These are phyloP conservation scores for Aspergillus panamensis DNA, from an alignment of 495 filamentous ascomycete genomes.

Conservation along the genomic window DNA sequence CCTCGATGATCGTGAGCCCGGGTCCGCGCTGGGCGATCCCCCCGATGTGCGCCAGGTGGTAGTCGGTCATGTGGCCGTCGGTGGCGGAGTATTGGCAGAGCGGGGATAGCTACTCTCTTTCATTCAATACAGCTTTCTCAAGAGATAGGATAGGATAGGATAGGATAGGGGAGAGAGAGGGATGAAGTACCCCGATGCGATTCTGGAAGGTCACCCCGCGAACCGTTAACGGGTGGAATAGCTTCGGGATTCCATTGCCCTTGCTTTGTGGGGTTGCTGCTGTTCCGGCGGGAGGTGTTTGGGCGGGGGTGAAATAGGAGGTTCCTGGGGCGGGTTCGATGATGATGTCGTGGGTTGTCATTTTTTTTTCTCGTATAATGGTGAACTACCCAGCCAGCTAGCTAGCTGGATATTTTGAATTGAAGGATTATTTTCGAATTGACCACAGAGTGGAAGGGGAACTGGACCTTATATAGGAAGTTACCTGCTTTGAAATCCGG, in stretches of 20 bases:
- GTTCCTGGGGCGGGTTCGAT: conserved; percentile 29
- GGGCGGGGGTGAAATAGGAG: conserved; percentile 66
- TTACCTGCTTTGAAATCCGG: too few relatives aligned
- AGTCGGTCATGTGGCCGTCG: conserved; percentile 58
- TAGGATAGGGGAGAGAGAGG: background rate
- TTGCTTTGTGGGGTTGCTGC: conserved; percentile 57
- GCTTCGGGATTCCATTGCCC: conserved; percentile 57
- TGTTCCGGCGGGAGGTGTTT: conserved; percentile 61
- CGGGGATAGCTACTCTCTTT: background rate
- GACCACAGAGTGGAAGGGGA: background rate
- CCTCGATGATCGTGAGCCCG: conserved; percentile 67
- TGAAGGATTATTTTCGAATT: background rate
- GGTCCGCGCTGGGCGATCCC: conserved; percentile 64
- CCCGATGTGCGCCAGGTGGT: conserved; percentile 59
- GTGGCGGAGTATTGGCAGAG: conserved; percentile 69
- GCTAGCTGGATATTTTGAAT: background rate
- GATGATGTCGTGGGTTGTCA: conserved; percentile 2
- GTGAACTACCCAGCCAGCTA: background rate
- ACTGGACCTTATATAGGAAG: too few relatives aligned
- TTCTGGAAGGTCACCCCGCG: conserved; percentile 59
- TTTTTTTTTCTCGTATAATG: too few relatives aligned
- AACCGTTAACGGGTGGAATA: conserved; percentile 64
- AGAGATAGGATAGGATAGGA: too few relatives aligned
- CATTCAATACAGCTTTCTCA: background rate
- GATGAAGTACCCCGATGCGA: conserved; percentile 50